phyloP scores from a whole-genome alignment of 306 rosid species.

The Citrullus colocynthis region DNA sequence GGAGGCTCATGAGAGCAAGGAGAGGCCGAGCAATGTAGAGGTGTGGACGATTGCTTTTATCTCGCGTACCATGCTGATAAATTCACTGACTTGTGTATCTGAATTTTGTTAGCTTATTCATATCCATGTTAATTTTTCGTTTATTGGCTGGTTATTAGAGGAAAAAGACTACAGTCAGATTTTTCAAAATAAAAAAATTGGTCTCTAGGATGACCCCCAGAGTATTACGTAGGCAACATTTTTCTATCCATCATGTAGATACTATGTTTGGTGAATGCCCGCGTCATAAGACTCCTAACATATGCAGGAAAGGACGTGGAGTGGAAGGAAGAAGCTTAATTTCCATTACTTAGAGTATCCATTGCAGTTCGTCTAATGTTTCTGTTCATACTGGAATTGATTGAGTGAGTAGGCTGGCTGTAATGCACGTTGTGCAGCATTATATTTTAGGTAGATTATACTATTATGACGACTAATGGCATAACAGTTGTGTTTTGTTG shows the following conservation, averaged over 20 bases:
- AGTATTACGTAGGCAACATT: not conserved
- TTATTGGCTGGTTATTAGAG: not conserved
- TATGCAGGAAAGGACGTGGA: not conserved
- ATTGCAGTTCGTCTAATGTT: not conserved
- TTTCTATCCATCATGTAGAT: not conserved
- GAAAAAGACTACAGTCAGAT: not conserved
- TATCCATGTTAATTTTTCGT: not conserved
- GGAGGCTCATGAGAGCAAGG: conserved; percentile 38
- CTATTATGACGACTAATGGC: no score
- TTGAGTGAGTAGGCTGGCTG: not conserved
- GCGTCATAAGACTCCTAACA: not conserved
- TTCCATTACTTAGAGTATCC: not conserved
- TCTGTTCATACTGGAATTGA: not conserved
- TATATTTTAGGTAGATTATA: not conserved
- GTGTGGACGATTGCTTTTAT: conserved; percentile 29
- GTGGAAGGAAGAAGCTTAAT: not conserved
- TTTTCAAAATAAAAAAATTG: not conserved
- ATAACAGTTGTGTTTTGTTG: not conserved
- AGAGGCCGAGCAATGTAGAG: conserved; percentile 33
- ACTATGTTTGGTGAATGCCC: not conserved
- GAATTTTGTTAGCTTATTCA: not conserved
- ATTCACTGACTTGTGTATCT: not conserved
- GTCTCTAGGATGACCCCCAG: not conserved
- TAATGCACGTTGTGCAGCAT: not conserved
- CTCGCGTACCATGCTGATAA: not conserved